A percentile compares a stretch with the other conserved stretches of the same genome.
Evolutionary conservation across 2,329 filamentous ascomycete genomes (phyloP).

Genomic region (Epichloe glyceriae): DNA sequence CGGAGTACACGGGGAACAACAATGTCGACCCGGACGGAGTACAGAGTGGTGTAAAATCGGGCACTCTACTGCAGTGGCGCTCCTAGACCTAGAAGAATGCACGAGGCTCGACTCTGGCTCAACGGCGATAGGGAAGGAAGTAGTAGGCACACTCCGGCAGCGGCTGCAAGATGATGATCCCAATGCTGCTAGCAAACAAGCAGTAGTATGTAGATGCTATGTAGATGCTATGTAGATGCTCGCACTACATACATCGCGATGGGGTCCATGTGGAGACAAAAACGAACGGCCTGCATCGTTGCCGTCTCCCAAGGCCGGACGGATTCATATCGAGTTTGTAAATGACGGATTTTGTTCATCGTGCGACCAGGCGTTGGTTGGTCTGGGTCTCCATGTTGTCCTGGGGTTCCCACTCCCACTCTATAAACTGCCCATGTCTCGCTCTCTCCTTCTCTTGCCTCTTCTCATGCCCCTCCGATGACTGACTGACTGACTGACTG

Average conservation of each 20-base stretch:
- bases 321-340: background rate
- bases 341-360: too few species aligned
- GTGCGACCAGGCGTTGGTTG: too few species aligned
- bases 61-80: too few species aligned
- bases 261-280: background rate
- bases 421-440: slow-evolving; percentile 1
- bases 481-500: too few species aligned
- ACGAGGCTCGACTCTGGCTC: background rate
- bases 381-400: too few species aligned
- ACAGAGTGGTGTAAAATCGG: too few species aligned
- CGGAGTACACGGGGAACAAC: too few species aligned
- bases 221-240: too few species aligned
- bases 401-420: background rate
- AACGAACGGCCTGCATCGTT: background rate
- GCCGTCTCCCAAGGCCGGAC: background rate
- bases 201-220: too few species aligned
- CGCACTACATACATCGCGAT: background rate
- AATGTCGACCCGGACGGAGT: too few species aligned
- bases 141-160: background rate
- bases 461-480: too few species aligned
- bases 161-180: background rate
- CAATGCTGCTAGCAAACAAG: background rate
- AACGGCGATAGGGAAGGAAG: background rate
- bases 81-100: too few species aligned
- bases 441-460: background rate